A percentile compares a stretch with the other conserved stretches of the same genome.
These are phyloP conservation scores for Aspergillus baeticus DNA, from an alignment of 495 filamentous ascomycete genomes.

Conservation along the genomic window DNA sequence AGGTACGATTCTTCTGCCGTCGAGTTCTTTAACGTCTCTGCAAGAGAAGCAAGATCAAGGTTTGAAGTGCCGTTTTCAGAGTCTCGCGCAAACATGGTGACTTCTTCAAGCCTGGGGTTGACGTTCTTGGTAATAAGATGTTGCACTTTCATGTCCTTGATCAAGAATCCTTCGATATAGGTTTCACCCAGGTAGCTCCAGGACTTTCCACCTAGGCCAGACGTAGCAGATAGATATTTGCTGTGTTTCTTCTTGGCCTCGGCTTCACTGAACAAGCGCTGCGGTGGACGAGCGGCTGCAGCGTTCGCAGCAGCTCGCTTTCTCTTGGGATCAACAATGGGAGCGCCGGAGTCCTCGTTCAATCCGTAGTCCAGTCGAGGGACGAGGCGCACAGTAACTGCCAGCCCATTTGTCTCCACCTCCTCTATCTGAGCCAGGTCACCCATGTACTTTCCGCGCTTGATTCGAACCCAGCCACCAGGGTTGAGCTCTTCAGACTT, in stretches of 20 bases:
- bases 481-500: constrained; percentile 85
- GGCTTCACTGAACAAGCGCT: constrained; percentile 86
- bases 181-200: constrained; percentile 84
- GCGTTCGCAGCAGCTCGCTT: constrained; percentile 65
- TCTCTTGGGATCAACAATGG: constrained; percentile 60
- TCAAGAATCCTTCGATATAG: constrained; percentile 88
- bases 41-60: constrained; percentile 85
- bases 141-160: constrained; percentile 92
- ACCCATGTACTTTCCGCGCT: constrained; percentile 76
- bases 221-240: constrained; percentile 59
- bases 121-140: constrained; percentile 80
- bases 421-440: constrained; percentile 94
- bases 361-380: constrained; percentile 90
- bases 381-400: constrained; percentile 81
- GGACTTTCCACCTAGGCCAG: constrained; percentile 62
- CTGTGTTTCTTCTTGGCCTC: constrained; percentile 89
- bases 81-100: constrained; percentile 85
- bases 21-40: constrained; percentile 78
- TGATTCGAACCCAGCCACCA: constrained; percentile 89
- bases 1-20: constrained; percentile 77
- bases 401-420: constrained; percentile 87
- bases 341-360: constrained; percentile 70
- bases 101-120: constrained; percentile 91
- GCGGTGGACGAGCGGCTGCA: constrained; percentile 66
- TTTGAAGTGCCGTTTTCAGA: constrained; percentile 91